phyloP scores from a whole-genome alignment of 805 yeast species.

The Candida wancherniae region DNA sequence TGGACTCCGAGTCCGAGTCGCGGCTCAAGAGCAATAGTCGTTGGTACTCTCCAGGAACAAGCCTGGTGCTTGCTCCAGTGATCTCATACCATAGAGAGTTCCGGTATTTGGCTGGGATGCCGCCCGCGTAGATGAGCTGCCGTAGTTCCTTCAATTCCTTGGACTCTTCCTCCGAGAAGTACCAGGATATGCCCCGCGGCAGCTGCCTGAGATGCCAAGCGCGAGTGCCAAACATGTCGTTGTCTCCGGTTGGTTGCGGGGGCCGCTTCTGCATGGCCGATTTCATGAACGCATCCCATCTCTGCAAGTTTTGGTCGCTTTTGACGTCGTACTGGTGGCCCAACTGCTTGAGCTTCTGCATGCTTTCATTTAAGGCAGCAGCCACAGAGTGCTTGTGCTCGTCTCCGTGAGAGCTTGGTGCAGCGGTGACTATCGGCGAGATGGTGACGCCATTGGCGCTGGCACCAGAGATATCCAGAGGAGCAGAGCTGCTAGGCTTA shows the following conservation, averaged over 20 bases:
- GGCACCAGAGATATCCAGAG: too few species aligned
- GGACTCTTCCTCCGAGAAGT: conserved; percentile 18
- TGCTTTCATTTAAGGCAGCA: too few species aligned
- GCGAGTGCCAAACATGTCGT: conserved; percentile 33
- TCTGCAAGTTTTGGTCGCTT: conserved; percentile 32
- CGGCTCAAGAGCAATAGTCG: conserved; percentile 18
- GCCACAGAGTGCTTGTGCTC: too few species aligned
- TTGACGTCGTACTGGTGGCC: conserved; percentile 42
- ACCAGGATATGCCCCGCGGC: conserved; percentile 9
- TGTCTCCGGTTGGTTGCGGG: conserved; percentile 3
- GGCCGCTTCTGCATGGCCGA: too few species aligned
- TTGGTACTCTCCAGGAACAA: conserved; percentile 45
- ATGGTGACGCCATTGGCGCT: too few species aligned
- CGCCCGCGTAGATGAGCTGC: conserved; percentile 34
- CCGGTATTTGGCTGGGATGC: conserved; percentile 47
- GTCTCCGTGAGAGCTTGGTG: too few species aligned
- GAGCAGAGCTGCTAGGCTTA: too few species aligned
- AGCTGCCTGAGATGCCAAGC: conserved; percentile 31
- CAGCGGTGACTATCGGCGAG: too few species aligned
- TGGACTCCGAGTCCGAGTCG: background rate
- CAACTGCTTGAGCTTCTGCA: conserved; percentile 31
- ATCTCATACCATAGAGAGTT: conserved; percentile 50
- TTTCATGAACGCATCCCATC: conserved; percentile 46
- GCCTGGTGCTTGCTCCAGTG: conserved; percentile 43
- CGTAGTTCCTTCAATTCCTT: conserved; percentile 10